Conservation (phyloP, 345 rosid genomes). For the Citrus hindsii region DNA sequence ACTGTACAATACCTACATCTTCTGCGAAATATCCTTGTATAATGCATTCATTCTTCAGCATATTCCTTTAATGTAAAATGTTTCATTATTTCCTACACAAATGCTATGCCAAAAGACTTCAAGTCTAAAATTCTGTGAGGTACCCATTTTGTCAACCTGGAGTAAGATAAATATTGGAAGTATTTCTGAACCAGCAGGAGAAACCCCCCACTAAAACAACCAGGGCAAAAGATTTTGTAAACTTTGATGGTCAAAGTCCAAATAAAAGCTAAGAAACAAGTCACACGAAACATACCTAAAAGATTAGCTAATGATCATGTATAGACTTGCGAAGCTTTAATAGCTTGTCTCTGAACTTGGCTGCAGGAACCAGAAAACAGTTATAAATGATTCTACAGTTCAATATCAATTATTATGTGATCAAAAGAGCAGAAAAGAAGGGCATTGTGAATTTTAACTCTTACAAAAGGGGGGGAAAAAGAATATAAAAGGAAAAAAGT, state of each 20-base stretch:
- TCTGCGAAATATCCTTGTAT: neutral
- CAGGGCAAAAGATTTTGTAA: neutral
- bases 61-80: neutral
- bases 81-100: neutral
- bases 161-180: neutral
- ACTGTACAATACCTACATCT: neutral
- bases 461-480: too few species aligned
- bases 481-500: neutral
- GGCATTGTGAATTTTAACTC: neutral
- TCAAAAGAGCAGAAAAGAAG: neutral
- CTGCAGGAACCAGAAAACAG: conserved; percentile 40
- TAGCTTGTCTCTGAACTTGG: conserved; percentile 69
- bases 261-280: neutral
- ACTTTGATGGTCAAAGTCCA: neutral
- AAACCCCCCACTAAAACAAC: neutral
- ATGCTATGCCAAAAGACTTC: neutral
- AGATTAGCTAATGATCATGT: conserved; percentile 17
- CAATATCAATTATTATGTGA: neutral
- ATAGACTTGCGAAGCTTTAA: conserved; percentile 54
- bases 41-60: neutral
- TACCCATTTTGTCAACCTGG: neutral
- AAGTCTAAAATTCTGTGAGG: neutral
- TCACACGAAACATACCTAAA: conserved; percentile 4
- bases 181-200: neutral
- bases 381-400: neutral